A percentile compares a stretch with the other conserved stretches of the same genome.
phyloP scores from a whole-genome alignment of 2,329 filamentous ascomycete genomes.

The Byssoonygena ceratinophila region DNA sequence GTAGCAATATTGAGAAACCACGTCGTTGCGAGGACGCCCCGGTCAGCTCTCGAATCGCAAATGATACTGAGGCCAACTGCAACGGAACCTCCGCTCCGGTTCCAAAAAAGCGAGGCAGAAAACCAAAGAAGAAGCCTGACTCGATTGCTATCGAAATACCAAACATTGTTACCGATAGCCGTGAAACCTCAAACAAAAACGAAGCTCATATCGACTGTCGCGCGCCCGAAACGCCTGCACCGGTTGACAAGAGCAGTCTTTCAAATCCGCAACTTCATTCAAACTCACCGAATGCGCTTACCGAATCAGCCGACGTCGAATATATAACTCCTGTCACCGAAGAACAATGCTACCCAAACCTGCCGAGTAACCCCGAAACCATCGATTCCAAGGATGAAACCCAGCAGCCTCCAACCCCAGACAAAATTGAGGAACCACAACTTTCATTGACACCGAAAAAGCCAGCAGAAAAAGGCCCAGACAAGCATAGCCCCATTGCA shows the following conservation, averaged over 20 bases:
- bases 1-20: background rate
- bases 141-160: conserved; percentile 7
- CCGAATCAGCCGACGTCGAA: background rate
- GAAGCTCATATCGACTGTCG: background rate
- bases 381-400: background rate
- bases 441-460: conserved; percentile 10
- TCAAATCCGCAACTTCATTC: background rate
- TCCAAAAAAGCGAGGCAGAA: conserved; percentile 36
- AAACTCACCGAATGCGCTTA: background rate
- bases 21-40: background rate
- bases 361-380: background rate
- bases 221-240: background rate
- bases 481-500: conserved; percentile 34
- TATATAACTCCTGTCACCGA: background rate
- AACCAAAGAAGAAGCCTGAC: conserved; percentile 31
- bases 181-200: background rate
- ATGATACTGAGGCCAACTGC: background rate
- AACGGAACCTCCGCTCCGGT: background rate
- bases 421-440: background rate
- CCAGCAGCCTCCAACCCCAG: background rate
- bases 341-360: background rate
- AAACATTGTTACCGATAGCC: background rate
- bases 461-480: conserved; percentile 22
- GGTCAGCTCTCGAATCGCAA: background rate
- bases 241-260: background rate